phyloP scores from a whole-genome alignment of 106 monocot genomes.

The Agapanthus africanus region DNA sequence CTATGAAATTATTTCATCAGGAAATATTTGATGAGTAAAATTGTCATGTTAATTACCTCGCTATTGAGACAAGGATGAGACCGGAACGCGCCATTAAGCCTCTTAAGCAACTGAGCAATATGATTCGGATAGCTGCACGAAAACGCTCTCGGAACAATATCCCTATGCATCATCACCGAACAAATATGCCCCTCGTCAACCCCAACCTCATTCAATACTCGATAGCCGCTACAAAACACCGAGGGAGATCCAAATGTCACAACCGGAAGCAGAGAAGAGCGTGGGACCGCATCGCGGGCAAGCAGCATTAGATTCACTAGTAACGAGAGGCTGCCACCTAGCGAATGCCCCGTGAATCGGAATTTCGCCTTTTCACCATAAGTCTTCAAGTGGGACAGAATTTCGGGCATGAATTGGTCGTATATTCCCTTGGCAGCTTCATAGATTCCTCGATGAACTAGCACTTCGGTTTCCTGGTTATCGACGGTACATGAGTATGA shows the following conservation, averaged over 20 bases:
- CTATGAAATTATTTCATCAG: too few species aligned
- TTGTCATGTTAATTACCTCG: conserved; percentile 22
- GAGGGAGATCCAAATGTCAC: conserved; percentile 84
- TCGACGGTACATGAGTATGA: too few species aligned
- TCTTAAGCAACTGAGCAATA: conserved; percentile 54
- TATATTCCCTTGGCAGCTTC: conserved; percentile 94
- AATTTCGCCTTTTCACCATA: conserved; percentile 45
- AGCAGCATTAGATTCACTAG: conserved; percentile 74
- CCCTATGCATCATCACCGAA: conserved; percentile 79
- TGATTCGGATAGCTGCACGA: conserved; percentile 75
- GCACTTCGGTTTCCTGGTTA: conserved; percentile 51
- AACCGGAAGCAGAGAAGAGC: conserved; percentile 43
- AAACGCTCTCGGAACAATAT: conserved; percentile 91
- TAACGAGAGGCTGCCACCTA: conserved; percentile 81
- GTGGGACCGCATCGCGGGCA: conserved; percentile 25
- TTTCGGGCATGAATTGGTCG: conserved; percentile 69
- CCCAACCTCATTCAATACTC: conserved; percentile 36
- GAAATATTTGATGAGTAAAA: too few species aligned
- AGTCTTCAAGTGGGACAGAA: conserved; percentile 30
- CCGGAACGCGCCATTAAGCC: conserved; percentile 50
- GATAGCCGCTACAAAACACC: conserved; percentile 62
- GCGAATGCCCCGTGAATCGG: conserved; percentile 77
- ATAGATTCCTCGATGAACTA: conserved; percentile 94
- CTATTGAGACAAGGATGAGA: conserved; percentile 72
- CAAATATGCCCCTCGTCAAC: conserved; percentile 42